Evolutionary conservation across 441 rosid genomes (phyloP), one percentile per base, ranked within the genome.

Genomic region (Gossypium schwendimanii): DNA sequence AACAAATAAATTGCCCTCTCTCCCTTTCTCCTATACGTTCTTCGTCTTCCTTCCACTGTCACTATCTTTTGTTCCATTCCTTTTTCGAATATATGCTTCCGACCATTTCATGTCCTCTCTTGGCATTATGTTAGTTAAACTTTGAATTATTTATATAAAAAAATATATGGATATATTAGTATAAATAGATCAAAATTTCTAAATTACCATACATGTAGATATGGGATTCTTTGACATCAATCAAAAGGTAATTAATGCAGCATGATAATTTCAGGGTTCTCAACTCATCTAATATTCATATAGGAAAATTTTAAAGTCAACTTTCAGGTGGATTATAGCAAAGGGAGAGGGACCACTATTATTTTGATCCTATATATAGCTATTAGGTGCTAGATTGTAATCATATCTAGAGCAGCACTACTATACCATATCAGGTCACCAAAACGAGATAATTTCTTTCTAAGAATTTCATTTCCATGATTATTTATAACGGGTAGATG

Each of bases 61-160:
- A 78, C 79, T 81, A 67, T 80, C 81, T 82, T 81, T 80, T 82
- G 88, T 83, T 79, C 80, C 77, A 61, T 84, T 79, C 85, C 71
- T 59, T 81, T 76, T 82, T 68, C 57, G 81, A 83, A 84, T 81
- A 82, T 82, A 76, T 80, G 75, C 81, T 73, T 50, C 17, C 65
- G 39, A 33, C 39, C 39, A 33, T 33, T 33, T 33, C 39, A 33
- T 33, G 8, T 60, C 31, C 75, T 73, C 45, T 75, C 24, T 64
- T 61, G 64, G 61, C 72, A 55, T 66, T 61, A 61, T 65, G 70
- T 75, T 33, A 33, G 8, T 33, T 33, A 6, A 33, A 33, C 39
- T 31, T 31, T 31, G 7, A 31, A 1, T 31, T 31, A 5, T 31
- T 31, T 31, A 31, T 31, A 31, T 31, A 31, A 31, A 31, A 6